Base-by-base conservation (phyloP, 2,329 filamentous ascomycete genomes). In the Ascochyta pisi region DNA sequence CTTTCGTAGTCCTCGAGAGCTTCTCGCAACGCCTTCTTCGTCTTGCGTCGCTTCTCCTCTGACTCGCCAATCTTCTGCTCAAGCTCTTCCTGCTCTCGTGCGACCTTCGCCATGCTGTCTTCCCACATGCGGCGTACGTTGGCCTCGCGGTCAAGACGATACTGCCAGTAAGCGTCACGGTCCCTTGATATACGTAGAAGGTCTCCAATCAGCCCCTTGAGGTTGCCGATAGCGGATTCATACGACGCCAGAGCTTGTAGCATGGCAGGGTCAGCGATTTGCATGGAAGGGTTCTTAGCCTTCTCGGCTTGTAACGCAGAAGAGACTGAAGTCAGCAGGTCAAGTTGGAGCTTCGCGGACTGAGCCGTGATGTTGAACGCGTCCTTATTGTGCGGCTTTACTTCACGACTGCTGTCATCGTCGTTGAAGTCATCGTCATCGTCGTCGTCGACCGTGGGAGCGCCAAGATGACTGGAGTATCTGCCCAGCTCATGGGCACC, bases 91-190 rank as follows among this genome's bases (percentile, higher is more conserved):
- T 99, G 95, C 74, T 99, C 95, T 52, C 87, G 88, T 16, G 93
- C 95, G n/a, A 99, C 90, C 67, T 93, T 88, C 9, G 95, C 92
- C 95, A 99, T 74, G 77, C 93, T 98, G 69, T 99, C 95, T 77
- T 99, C 95, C 95, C 95, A 99, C 86, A 99, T 91, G 57, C 91
- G 89, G 34, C 95, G 87, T 78, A 98, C 89, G 72, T 96, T 91
- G 39, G 89, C 88, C 78, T 99, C 95, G 50, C 92, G 89, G 65
- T 96, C 93, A 37, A 99, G 82, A 13, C 93, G 88, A 73, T 96
- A 96, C 75, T 98, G 94, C 95, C 95, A 99, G 74, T 96, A 96
- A 0, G 92, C 88, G 76, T 99, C 95, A 47, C 96, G 89, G 71
- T 99, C 95, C 67, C 90, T 89, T 8, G 93, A 94, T 68, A 99